Conservation (phyloP, 2,329 filamentous ascomycete genomes). For the Tolypocladium capitatum region DNA sequence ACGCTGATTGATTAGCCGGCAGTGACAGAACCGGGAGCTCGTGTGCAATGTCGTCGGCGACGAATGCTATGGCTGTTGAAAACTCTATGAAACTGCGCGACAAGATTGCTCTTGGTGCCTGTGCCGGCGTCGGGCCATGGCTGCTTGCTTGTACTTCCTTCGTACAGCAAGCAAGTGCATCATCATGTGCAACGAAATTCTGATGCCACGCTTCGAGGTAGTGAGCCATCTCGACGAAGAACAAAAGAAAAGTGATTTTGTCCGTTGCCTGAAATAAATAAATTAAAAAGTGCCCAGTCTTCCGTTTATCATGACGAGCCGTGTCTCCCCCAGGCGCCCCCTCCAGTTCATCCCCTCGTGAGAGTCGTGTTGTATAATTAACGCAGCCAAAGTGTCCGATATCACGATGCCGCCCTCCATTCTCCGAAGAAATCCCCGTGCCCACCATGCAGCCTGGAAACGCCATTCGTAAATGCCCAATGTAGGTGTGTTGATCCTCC, state of each 20-base stretch:
- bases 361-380: not conserved
- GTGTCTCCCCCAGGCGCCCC: not conserved
- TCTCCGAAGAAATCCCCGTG: not conserved
- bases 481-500: not conserved
- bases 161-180: not conserved
- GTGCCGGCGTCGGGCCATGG: not conserved
- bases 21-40: not conserved
- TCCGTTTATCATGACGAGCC: not conserved
- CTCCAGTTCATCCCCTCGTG: not conserved
- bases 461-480: constrained; percentile 1
- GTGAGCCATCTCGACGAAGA: not conserved
- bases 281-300: not conserved
- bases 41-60: not conserved
- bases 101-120: not conserved
- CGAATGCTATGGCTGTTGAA: not conserved
- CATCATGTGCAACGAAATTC: not conserved
- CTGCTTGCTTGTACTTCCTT: not conserved
- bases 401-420: not conserved
- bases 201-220: not conserved
- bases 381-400: not conserved
- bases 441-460: not conserved
- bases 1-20: constrained; percentile 15
- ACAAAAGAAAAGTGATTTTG: not conserved
- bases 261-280: not conserved
- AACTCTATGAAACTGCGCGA: not conserved